Conservation (phyloP, 2,329 filamentous ascomycete genomes). For the Neopestalotiopsis rosae region DNA sequence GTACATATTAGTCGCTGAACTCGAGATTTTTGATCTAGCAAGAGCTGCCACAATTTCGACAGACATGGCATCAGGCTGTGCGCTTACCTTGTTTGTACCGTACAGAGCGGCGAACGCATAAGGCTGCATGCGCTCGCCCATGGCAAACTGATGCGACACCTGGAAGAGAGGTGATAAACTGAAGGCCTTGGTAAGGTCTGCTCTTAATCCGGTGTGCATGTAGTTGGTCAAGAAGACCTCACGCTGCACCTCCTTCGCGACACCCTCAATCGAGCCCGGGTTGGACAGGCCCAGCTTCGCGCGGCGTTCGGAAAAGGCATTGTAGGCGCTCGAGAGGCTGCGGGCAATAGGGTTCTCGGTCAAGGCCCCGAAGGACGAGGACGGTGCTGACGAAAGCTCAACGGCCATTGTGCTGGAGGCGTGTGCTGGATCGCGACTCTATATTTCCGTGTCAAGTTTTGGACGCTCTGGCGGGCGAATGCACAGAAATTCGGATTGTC, state of each 20-base stretch:
- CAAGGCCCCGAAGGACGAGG: conserved; percentile 68
- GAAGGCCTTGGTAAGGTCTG: conserved; percentile 96
- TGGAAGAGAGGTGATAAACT: conserved; percentile 94
- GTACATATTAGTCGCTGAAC: neutral
- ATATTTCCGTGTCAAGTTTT: neutral
- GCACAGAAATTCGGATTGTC: conserved; percentile 27
- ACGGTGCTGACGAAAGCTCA: conserved; percentile 39
- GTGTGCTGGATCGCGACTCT: conserved; percentile 22
- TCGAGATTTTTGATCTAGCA: neutral
- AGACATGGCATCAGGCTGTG: neutral
- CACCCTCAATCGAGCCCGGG: conserved; percentile 88
- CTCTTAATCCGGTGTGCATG: conserved; percentile 95
- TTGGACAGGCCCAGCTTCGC: conserved; percentile 88
- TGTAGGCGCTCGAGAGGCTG: conserved; percentile 77
- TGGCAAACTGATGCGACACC: conserved; percentile 94
- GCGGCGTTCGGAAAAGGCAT: conserved; percentile 83
- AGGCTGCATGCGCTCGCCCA: conserved; percentile 90
- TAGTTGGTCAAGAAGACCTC: conserved; percentile 96
- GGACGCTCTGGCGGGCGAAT: conserved; percentile 24
- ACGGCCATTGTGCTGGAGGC: conserved; percentile 53
- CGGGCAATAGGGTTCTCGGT: conserved; percentile 75
- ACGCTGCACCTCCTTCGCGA: conserved; percentile 90
- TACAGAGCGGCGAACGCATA: conserved; percentile 96
- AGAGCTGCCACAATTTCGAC: neutral
- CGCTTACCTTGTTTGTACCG: conserved; percentile 85